Evolutionary conservation across 2,329 filamentous ascomycete species (phyloP).

Genomic region (Ophiocordyceps sinensis): DNA sequence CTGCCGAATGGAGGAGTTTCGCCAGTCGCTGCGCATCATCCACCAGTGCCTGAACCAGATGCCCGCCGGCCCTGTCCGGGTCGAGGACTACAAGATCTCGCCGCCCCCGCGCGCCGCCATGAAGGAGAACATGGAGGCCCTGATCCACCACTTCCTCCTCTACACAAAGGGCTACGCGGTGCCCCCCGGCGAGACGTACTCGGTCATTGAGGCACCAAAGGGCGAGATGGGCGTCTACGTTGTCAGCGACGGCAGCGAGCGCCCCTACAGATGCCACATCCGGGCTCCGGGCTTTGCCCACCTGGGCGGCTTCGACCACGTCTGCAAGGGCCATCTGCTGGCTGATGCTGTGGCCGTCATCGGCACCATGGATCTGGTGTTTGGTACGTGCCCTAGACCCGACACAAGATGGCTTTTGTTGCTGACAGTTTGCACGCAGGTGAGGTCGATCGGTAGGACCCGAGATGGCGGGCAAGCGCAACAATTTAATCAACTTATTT

Average conservation of each 20-base stretch:
- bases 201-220: slow-evolving; percentile 97
- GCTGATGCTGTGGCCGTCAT: slow-evolving; percentile 97
- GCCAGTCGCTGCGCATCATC: slow-evolving; percentile 94
- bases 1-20: slow-evolving; percentile 99
- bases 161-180: slow-evolving; percentile 98
- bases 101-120: slow-evolving; percentile 93
- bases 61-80: slow-evolving; percentile 82
- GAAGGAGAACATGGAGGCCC: slow-evolving; percentile 99
- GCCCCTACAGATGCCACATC: slow-evolving; percentile 96
- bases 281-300: slow-evolving; percentile 94
- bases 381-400: slow-evolving; percentile 44
- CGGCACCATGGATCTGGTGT: slow-evolving; percentile 78
- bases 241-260: slow-evolving; percentile 89
- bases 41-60: slow-evolving; percentile 99
- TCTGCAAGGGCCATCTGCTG: slow-evolving; percentile 80
- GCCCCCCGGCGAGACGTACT: slow-evolving; percentile 95
- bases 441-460: slow-evolving; percentile 44
- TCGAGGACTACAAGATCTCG: slow-evolving; percentile 97
- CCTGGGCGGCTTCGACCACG: slow-evolving; percentile 83
- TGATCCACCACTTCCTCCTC: slow-evolving; percentile 97
- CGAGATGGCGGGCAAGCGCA: slow-evolving; percentile 5
- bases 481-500: slow-evolving; percentile 14
- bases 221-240: slow-evolving; percentile 98
- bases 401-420: background rate
- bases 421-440: slow-evolving; percentile 28